These are phyloP conservation scores for Phytophthora pluvialis DNA, from an alignment of 352 stramenopile species.

Conservation along the genomic window DNA sequence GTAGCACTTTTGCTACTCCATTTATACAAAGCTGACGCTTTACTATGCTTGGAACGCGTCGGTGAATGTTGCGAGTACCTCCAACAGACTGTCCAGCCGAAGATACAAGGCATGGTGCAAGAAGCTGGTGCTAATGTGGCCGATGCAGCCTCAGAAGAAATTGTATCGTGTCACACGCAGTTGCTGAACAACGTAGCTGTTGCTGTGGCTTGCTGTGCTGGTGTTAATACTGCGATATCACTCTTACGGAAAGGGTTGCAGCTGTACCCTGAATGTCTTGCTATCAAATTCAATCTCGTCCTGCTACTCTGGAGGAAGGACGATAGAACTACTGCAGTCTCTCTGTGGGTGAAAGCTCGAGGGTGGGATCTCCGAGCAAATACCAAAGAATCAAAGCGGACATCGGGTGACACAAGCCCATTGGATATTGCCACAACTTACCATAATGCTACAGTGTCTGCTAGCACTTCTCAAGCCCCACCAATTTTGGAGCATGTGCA, in stretches of 20 bases:
- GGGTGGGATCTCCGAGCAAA: slow-evolving; percentile 55
- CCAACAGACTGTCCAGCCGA: slow-evolving; percentile 36
- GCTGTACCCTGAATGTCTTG: slow-evolving; percentile 47
- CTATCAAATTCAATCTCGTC: slow-evolving; percentile 75
- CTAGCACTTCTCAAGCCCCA: slow-evolving; percentile 3
- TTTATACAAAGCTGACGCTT: slow-evolving; percentile 77
- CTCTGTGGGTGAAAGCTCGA: slow-evolving; percentile 74
- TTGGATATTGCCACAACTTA: slow-evolving; percentile 19
- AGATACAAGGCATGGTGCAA: slow-evolving; percentile 26
- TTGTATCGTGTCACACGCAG: slow-evolving; percentile 54
- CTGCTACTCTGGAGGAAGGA: slow-evolving; percentile 74
- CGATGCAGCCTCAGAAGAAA: slow-evolving; percentile 26
- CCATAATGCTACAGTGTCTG: slow-evolving; percentile 38
- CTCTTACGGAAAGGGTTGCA: slow-evolving; percentile 53
- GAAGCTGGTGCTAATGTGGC: neutral
- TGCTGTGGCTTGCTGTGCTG: slow-evolving; percentile 45
- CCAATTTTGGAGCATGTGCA: slow-evolving; percentile 58
- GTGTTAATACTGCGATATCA: slow-evolving; percentile 44
- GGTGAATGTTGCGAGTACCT: slow-evolving; percentile 61
- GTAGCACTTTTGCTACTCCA: slow-evolving; percentile 36
- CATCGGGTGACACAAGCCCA: neutral
- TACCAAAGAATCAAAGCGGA: slow-evolving; percentile 7
- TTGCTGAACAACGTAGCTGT: slow-evolving; percentile 84
- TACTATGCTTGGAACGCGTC: slow-evolving; percentile 79
- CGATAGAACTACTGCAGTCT: slow-evolving; percentile 53